These are phyloP conservation scores for Boletellus dicymbophilus DNA, from an alignment of 1,284 basidiomycete species.

Conservation along the genomic window DNA sequence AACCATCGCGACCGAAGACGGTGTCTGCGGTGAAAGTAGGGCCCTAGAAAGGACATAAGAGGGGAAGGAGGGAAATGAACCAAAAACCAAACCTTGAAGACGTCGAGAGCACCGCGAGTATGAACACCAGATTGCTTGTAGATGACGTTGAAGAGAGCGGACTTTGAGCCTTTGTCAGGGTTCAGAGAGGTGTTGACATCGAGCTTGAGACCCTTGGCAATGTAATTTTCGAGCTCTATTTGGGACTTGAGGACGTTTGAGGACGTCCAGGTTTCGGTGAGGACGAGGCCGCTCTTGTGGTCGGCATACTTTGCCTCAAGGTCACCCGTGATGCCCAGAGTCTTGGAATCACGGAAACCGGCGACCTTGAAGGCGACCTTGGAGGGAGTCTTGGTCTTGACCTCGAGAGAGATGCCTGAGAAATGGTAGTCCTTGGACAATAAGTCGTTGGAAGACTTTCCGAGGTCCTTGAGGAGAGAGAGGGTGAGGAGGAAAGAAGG, in stretches of 20 bases:
- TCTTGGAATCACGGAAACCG: conserved; percentile 76
- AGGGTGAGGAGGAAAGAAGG: not conserved
- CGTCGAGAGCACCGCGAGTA: conserved; percentile 88
- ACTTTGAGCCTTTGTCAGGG: conserved; percentile 86
- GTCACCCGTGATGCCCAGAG: conserved; percentile 76
- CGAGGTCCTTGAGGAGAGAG: conserved; percentile 72
- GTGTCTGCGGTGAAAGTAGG: conserved; percentile 97
- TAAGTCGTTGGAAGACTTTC: conserved; percentile 96
- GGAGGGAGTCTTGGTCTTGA: conserved; percentile 95
- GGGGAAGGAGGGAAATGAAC: conserved; percentile 1
- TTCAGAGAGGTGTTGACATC: conserved; percentile 86
- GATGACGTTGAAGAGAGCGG: conserved; percentile 78
- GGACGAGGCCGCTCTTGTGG: conserved; percentile 85
- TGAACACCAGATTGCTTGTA: conserved; percentile 99
- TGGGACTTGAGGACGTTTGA: conserved; percentile 89
- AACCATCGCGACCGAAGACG: conserved; percentile 95
- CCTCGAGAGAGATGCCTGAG: conserved; percentile 78
- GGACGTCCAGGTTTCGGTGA: conserved; percentile 97
- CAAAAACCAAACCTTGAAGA: conserved; percentile 80
- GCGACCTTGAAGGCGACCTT: conserved; percentile 88
- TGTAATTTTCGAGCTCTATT: conserved; percentile 97
- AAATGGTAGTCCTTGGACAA: conserved; percentile 94
- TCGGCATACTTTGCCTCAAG: conserved; percentile 92
- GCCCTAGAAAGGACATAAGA: conserved; percentile 54
- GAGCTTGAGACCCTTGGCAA: conserved; percentile 97